phyloP scores from a whole-genome alignment of 2,329 filamentous ascomycete genomes.

The Albifimbria verrucaria region DNA sequence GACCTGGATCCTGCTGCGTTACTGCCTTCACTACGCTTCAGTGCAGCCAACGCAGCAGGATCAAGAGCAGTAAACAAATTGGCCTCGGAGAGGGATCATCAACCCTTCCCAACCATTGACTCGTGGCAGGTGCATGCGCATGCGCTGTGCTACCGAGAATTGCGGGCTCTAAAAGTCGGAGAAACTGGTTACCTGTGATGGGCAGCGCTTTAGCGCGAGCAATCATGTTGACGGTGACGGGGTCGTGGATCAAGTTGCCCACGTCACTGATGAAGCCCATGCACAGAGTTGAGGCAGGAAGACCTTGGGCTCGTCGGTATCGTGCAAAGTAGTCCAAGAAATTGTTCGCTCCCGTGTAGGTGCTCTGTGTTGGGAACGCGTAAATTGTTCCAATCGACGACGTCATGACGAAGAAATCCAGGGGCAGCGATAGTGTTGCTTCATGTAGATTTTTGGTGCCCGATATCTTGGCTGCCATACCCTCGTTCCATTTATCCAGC shows the following conservation, averaged over 20 bases:
- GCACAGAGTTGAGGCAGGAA: neutral
- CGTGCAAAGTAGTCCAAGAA: neutral
- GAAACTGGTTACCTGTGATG: slow-evolving; percentile 16
- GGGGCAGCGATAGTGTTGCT: neutral
- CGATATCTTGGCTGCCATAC: neutral
- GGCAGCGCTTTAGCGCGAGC: slow-evolving; percentile 15
- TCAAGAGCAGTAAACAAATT: neutral
- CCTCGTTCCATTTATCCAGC: neutral
- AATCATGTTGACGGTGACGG: neutral
- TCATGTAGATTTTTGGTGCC: neutral
- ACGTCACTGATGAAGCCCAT: neutral
- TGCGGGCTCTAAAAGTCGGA: slow-evolving; percentile 17
- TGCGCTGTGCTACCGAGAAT: slow-evolving; percentile 11
- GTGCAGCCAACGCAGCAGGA: neutral
- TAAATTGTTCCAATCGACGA: neutral
- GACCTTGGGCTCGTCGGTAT: neutral
- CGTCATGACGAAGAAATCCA: slow-evolving; percentile 2
- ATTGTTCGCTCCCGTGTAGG: slow-evolving; percentile 1
- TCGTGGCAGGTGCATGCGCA: too few relatives aligned
- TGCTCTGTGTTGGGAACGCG: neutral
- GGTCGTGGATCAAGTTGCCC: neutral
- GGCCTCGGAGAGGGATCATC: neutral
- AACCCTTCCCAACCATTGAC: too few relatives aligned
- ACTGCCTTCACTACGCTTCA: neutral
- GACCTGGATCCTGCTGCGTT: neutral